phyloP scores from a whole-genome alignment of 2,329 filamentous ascomycete genomes.

The Aspergillus tamarii region DNA sequence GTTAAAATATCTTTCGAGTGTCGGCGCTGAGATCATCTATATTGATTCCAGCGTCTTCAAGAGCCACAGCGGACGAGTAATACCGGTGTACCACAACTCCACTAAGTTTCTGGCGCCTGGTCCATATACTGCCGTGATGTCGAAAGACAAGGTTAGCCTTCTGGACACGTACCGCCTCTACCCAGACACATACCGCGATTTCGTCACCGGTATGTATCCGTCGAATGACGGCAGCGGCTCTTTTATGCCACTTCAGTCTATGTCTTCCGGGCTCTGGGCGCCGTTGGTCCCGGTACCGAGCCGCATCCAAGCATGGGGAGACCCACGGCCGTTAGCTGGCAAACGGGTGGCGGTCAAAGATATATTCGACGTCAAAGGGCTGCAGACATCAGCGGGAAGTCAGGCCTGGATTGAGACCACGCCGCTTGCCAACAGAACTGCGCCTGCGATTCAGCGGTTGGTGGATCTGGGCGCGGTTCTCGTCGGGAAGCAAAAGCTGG shows the following conservation, averaged over 20 bases:
- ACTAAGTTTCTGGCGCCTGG: neutral
- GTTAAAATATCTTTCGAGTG: conserved; percentile 1
- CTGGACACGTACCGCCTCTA: conserved; percentile 19
- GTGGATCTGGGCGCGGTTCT: conserved; percentile 38
- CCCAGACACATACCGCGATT: conserved; percentile 13
- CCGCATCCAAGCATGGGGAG: conserved; percentile 27
- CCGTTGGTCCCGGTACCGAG: conserved; percentile 16
- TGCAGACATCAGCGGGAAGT: conserved; percentile 38
- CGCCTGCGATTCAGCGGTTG: conserved; percentile 37
- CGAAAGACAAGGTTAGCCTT: neutral
- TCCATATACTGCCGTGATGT: conserved; percentile 15
- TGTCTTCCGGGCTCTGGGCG: conserved; percentile 3
- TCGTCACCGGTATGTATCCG: conserved; percentile 15
- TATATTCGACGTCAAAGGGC: conserved; percentile 39
- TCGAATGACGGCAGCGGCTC: conserved; percentile 11
- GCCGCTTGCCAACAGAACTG: conserved; percentile 29
- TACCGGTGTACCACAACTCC: neutral
- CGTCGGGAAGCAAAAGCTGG: conserved; percentile 40
- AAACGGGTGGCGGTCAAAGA: conserved; percentile 42
- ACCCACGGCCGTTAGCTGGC: conserved; percentile 38
- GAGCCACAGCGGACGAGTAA: neutral
- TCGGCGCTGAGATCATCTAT: neutral
- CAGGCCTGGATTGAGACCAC: conserved; percentile 33
- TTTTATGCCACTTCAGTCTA: conserved; percentile 4
- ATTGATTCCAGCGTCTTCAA: conserved; percentile 4